Conservation (phyloP, 2,329 filamentous ascomycete genomes). For the Phymatotrichopsis omnivora region DNA sequence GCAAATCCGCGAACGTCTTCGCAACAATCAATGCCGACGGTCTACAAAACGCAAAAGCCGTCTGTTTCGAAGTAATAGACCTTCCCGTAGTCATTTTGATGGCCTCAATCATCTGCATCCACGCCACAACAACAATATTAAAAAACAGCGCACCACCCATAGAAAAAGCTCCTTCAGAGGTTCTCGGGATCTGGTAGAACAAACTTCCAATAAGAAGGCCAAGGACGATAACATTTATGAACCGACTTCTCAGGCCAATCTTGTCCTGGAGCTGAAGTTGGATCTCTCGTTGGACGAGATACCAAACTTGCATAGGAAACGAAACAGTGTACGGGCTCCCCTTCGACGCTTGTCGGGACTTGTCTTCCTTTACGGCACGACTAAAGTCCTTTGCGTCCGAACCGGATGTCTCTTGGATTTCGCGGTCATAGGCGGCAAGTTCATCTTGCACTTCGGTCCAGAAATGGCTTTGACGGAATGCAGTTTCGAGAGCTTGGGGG, state of each 20-base stretch:
- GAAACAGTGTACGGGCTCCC: slow-evolving; percentile 69
- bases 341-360: slow-evolving; percentile 57
- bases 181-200: slow-evolving; percentile 57
- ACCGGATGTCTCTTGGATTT: slow-evolving; percentile 47
- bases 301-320: slow-evolving; percentile 55
- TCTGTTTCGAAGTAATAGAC: slow-evolving; percentile 56
- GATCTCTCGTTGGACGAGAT: slow-evolving; percentile 56
- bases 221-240: slow-evolving; percentile 67
- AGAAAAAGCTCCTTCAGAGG: slow-evolving; percentile 52
- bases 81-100: slow-evolving; percentile 64
- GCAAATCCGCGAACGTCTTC: slow-evolving; percentile 53
- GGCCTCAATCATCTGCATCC: slow-evolving; percentile 67
- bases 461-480: slow-evolving; percentile 53
- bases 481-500: slow-evolving; percentile 55
- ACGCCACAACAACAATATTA: slow-evolving; percentile 55
- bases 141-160: slow-evolving; percentile 57
- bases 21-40: slow-evolving; percentile 55
- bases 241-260: slow-evolving; percentile 64
- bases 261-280: slow-evolving; percentile 70
- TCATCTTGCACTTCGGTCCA: slow-evolving; percentile 53
- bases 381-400: slow-evolving; percentile 56
- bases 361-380: slow-evolving; percentile 52
- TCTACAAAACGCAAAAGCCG: slow-evolving; percentile 59
- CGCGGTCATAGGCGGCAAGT: slow-evolving; percentile 50
- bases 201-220: slow-evolving; percentile 66